Conservation (phyloP, 164 flowering plant genomes). For the Magnolia sinica region DNA sequence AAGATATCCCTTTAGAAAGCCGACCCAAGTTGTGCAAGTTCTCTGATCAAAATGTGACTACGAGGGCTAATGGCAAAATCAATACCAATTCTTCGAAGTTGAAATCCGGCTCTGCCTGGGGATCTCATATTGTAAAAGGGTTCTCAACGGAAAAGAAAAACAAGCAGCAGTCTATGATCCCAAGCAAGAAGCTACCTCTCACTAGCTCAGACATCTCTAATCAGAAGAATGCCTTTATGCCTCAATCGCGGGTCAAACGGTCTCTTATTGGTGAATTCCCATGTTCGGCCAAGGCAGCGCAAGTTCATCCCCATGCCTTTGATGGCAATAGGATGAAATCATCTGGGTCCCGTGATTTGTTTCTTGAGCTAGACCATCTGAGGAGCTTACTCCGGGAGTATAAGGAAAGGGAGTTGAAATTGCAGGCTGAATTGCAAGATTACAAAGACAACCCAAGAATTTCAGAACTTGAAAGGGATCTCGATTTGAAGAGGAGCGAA, state of each 20-base stretch:
- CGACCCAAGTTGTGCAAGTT: constrained; percentile 37
- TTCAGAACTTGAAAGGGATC: constrained; percentile 48
- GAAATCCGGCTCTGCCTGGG: constrained; percentile 60
- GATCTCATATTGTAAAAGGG: constrained; percentile 71
- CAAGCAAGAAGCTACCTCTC: constrained; percentile 39
- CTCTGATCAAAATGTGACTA: constrained; percentile 60
- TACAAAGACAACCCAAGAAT: constrained; percentile 31
- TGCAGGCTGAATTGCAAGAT: constrained; percentile 56
- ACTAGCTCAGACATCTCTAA: constrained; percentile 29
- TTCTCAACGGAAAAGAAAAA: constrained; percentile 67
- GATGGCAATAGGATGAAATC: constrained; percentile 32
- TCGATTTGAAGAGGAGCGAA: constrained; percentile 45
- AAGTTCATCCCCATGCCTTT: constrained; percentile 49
- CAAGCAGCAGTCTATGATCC: constrained; percentile 26
- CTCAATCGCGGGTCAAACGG: constrained; percentile 51
- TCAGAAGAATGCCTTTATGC: constrained; percentile 31
- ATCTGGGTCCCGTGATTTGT: constrained; percentile 56
- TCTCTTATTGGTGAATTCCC: constrained; percentile 68
- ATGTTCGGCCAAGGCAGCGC: constrained; percentile 43
- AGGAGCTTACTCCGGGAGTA: constrained; percentile 61
- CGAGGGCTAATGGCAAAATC: constrained; percentile 25
- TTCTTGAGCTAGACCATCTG: constrained; percentile 61
- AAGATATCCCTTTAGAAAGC: constrained; percentile 37
- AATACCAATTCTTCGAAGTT: constrained; percentile 31
- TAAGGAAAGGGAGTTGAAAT: constrained; percentile 60